Conservation (phyloP, 2,329 filamentous ascomycete species). For the Trichoderma koningiopsis region DNA sequence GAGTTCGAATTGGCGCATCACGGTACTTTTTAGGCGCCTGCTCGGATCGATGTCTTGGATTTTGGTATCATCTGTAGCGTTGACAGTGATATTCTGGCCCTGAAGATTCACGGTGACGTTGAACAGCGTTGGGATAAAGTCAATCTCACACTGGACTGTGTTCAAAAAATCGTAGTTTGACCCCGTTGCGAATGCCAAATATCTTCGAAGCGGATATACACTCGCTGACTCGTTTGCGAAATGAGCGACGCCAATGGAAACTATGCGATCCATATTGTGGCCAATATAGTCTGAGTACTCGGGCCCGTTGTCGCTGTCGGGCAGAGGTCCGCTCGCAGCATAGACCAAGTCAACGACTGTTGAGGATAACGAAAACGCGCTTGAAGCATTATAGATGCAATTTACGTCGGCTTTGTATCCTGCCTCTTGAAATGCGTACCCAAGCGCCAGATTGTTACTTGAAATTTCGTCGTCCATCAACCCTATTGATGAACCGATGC, state of each 20-base stretch:
- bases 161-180: neutral
- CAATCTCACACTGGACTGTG: neutral
- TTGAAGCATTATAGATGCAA: neutral
- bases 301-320: neutral
- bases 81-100: neutral
- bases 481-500: neutral
- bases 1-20: neutral
- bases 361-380: neutral
- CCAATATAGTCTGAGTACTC: neutral
- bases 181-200: neutral
- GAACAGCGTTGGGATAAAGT: neutral
- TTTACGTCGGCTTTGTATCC: neutral
- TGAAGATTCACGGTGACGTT: neutral
- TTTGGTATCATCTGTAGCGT: neutral
- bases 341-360: neutral
- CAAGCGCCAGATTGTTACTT: neutral
- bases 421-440: neutral
- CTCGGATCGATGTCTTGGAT: neutral
- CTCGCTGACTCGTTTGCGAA: neutral
- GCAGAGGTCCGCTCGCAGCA: neutral
- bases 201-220: neutral
- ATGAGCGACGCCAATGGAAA: neutral
- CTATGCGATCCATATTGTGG: neutral
- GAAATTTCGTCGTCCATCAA: neutral
- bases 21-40: neutral